These are phyloP conservation scores for Akanthomyces dipterigenus DNA, from an alignment of 2,329 filamentous ascomycete genomes.

Conservation along the genomic window DNA sequence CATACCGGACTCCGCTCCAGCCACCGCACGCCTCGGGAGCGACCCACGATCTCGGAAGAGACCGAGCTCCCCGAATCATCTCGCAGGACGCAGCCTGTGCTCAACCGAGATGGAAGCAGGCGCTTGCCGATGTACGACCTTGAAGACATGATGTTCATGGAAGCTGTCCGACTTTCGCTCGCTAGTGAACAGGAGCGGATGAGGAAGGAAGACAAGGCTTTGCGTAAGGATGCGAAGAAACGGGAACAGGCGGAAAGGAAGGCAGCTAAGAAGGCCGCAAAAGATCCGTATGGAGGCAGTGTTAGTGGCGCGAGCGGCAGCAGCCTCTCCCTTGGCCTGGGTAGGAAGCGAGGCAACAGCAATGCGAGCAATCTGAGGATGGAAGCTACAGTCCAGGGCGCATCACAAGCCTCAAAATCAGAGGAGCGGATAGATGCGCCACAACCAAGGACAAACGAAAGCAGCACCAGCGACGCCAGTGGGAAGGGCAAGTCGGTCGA, in stretches of 20 bases:
- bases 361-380: slow-evolving; percentile 52
- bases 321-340: slow-evolving; percentile 54
- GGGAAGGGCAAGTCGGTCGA: slow-evolving; percentile 68
- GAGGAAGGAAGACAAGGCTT: slow-evolving; percentile 55
- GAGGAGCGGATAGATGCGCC: slow-evolving; percentile 17
- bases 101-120: slow-evolving; percentile 22
- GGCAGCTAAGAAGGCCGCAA: slow-evolving; percentile 55
- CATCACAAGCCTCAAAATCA: slow-evolving; percentile 25
- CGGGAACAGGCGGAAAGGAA: slow-evolving; percentile 81
- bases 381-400: slow-evolving; percentile 45
- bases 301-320: slow-evolving; percentile 50
- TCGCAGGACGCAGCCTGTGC: slow-evolving; percentile 16
- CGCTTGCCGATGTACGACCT: slow-evolving; percentile 70
- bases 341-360: slow-evolving; percentile 54
- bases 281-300: slow-evolving; percentile 29
- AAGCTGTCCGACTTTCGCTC: slow-evolving; percentile 86
- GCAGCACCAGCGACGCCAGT: slow-evolving; percentile 19
- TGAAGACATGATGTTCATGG: slow-evolving; percentile 98
- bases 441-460: slow-evolving; percentile 20
- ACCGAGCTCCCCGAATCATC: slow-evolving; percentile 20
- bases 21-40: slow-evolving; percentile 21
- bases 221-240: slow-evolving; percentile 72
- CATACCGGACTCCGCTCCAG: slow-evolving; percentile 27
- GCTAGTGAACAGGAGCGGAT: slow-evolving; percentile 90
- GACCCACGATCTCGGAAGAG: slow-evolving; percentile 13